A percentile compares a stretch with the other conserved stretches of the same genome.
Evolutionary conservation across 192 early-diverging fungal genomes (phyloP).

Genomic region (Coemansia sp.): DNA sequence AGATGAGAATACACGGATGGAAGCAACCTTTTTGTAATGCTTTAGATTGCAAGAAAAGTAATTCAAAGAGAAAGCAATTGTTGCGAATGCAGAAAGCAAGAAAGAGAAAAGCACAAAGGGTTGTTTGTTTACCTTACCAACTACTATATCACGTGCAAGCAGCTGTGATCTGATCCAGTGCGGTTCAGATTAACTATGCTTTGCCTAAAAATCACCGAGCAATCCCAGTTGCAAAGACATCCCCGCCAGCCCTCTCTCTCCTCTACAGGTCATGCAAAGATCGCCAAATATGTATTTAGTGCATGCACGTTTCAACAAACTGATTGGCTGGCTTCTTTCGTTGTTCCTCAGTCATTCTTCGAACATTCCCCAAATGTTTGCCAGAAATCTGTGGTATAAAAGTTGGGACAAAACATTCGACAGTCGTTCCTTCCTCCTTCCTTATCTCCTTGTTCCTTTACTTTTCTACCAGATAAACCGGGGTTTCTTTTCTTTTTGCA

Average conservation of each 20-base stretch:
- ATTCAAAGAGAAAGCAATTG: neutral
- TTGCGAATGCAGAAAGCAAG: neutral
- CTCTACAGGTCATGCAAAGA: neutral
- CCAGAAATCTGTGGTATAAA: neutral
- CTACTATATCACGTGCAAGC: no score
- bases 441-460: conserved; percentile 4
- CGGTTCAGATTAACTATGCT: no score
- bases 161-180: no score
- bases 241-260: no score
- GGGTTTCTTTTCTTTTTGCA: neutral
- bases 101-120: neutral
- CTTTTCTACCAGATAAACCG: conserved; percentile 4
- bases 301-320: neutral
- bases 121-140: neutral
- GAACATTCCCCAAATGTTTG: neutral
- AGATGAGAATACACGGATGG: neutral
- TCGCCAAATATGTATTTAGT: neutral
- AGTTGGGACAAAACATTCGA: conserved; percentile 13
- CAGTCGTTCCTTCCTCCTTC: conserved; percentile 29
- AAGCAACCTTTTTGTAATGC: neutral
- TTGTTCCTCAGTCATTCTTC: neutral
- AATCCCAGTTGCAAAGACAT: no score
- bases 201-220: no score
- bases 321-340: neutral
- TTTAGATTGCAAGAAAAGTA: neutral